Evolutionary conservation across 768 basidiomycete species (phyloP), one percentile per base, ranked within the genome.

Genomic region (Mycena belliarum): DNA sequence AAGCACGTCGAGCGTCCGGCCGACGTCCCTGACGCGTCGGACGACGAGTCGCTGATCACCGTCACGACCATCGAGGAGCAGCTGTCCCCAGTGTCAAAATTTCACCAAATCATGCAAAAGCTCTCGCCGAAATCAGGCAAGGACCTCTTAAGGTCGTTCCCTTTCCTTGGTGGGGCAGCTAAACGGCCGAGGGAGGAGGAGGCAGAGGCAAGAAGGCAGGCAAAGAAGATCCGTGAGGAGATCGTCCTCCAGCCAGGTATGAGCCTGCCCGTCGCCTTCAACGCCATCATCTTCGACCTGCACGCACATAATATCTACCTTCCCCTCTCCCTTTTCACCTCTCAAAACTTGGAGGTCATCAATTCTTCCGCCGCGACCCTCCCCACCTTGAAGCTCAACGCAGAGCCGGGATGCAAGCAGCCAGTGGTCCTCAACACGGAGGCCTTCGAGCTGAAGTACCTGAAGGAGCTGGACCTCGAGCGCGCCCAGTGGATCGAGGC

Each of bases 251-350:
- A 49, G 23, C 37, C 35, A 1, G 49, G 40, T 6, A 51, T 51
- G 49, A 41, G 37, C 49, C 49, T 51, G 3, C 49, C 49, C 37
- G 11, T 51, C 5, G 23, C 23, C 12, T 51, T 51, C 38, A 37
- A 51, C 38, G 2, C 28, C 2, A 25, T 33, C 21, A 32, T 54
- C 24, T 6, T 10, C 12, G 54, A 55, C 3, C 47, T 55, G 5
- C 6, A 16, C 35, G 1, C 0, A 0, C 16, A 24, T 15, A 20
- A n/a, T 46, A 6, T 28, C 16, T 49, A 49, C 47, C 14, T 49
- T 20, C 46, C 46, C 28, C 38, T 55, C 6, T 48, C 54, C 37
- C 44, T 55, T 14, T 55, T 55, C 46, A 55, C 53, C 1, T 28
- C 45, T 4, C 11, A 4, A 20, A 55, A 21, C 24, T 38, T 55